phyloP scores from a whole-genome alignment of 495 filamentous ascomycete genomes.

The Hypoxylon subgilvum region DNA sequence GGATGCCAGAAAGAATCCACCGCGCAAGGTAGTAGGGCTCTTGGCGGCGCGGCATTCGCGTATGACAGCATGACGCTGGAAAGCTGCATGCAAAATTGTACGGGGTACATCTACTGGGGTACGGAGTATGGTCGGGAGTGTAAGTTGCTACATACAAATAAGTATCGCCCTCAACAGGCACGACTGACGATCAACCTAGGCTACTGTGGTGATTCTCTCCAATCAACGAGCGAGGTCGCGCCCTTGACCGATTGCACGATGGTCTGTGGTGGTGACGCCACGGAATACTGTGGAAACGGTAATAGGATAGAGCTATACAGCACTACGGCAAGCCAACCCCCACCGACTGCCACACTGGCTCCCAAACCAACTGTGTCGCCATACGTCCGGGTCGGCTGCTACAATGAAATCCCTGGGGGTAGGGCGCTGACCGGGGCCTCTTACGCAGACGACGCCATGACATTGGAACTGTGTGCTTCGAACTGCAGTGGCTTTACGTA shows the following conservation, averaged over 20 bases:
- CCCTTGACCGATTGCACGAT: slow-evolving; percentile 55
- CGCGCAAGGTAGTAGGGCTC: slow-evolving; percentile 43
- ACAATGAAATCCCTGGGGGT: slow-evolving; percentile 49
- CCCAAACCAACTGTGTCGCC: slow-evolving; percentile 46
- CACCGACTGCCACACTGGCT: slow-evolving; percentile 41
- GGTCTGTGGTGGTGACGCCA: slow-evolving; percentile 53
- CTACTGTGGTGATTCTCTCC: slow-evolving; percentile 58
- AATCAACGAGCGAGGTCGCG: slow-evolving; percentile 47
- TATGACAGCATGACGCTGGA: slow-evolving; percentile 60
- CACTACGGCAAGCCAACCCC: slow-evolving; percentile 44
- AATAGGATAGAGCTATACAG: slow-evolving; percentile 55
- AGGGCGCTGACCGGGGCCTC: slow-evolving; percentile 49
- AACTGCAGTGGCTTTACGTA: slow-evolving; percentile 42
- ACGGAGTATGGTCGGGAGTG: slow-evolving; percentile 59
- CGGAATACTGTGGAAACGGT: slow-evolving; percentile 53
- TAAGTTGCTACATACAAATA: slow-evolving; percentile 27
- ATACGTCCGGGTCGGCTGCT: slow-evolving; percentile 49
- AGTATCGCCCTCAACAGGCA: neutral
- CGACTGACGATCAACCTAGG: slow-evolving; percentile 30
- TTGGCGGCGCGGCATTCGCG: slow-evolving; percentile 45
- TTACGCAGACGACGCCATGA: slow-evolving; percentile 43
- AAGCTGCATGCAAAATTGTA: slow-evolving; percentile 54
- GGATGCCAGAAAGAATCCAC: slow-evolving; percentile 57
- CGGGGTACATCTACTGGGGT: slow-evolving; percentile 53
- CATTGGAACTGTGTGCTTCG: slow-evolving; percentile 43